phyloP scores from a whole-genome alignment of 768 basidiomycete species.

The Sarcomyxa edulis region DNA sequence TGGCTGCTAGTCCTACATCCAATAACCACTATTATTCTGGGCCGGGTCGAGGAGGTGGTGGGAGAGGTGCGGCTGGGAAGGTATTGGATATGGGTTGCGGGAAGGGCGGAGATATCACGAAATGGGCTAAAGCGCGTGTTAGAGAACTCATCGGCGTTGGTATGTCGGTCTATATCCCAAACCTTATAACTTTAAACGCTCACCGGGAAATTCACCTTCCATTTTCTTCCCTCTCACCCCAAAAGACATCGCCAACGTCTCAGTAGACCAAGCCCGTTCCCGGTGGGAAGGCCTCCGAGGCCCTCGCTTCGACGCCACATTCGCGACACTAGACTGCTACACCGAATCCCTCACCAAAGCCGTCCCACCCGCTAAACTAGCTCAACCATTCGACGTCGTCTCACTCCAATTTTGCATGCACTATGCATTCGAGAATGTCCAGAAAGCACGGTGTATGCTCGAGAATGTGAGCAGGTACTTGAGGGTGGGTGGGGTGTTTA shows the following conservation, averaged over 20 bases:
- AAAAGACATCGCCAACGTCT: constrained; percentile 84
- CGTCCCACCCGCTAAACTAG: constrained; percentile 58
- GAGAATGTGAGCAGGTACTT: constrained; percentile 82
- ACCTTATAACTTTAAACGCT: background rate
- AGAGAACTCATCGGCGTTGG: constrained; percentile 79
- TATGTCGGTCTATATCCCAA: constrained; percentile 22
- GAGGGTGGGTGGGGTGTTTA: constrained; percentile 81
- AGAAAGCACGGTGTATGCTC: constrained; percentile 89
- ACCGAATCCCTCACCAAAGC: constrained; percentile 61
- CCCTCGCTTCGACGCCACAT: constrained; percentile 69
- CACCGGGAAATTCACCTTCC: constrained; percentile 1
- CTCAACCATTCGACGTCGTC: constrained; percentile 84
- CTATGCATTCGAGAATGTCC: constrained; percentile 92
- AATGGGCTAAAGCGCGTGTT: constrained; percentile 88
- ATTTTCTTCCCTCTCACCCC: constrained; percentile 4
- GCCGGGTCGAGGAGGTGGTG: constrained; percentile 23
- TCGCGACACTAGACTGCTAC: constrained; percentile 89
- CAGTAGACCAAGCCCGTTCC: constrained; percentile 79
- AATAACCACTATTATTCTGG: constrained; percentile 16
- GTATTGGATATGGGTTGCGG: constrained; percentile 97
- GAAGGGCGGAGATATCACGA: constrained; percentile 96
- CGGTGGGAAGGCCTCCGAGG: constrained; percentile 54
- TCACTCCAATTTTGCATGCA: constrained; percentile 99
- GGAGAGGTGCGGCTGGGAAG: constrained; percentile 46
- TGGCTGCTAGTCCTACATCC: constrained; percentile 33